These are phyloP conservation scores for Dipteronia sinensis DNA, from an alignment of 345 rosid genomes.

Conservation along the genomic window DNA sequence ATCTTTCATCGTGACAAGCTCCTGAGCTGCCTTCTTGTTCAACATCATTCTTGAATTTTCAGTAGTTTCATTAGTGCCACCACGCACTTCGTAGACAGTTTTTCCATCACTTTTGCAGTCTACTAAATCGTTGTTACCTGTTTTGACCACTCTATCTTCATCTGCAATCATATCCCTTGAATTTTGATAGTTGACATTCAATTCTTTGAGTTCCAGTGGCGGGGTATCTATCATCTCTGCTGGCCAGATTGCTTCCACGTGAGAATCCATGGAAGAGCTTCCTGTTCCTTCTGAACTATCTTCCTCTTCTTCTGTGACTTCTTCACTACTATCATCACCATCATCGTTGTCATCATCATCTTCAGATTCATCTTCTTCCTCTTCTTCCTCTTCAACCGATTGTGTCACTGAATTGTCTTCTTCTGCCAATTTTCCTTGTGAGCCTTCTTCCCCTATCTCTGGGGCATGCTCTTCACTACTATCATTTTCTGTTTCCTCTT, in stretches of 20 bases:
- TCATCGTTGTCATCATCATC: not conserved
- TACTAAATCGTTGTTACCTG: not conserved
- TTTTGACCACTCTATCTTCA: constrained; percentile 3
- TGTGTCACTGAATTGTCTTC: not conserved
- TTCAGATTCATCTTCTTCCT: not conserved
- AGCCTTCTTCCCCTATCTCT: not conserved
- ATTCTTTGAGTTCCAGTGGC: constrained; percentile 25
- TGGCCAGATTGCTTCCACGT: constrained; percentile 42
- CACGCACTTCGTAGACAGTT: not conserved
- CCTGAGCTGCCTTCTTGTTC: constrained; percentile 18
- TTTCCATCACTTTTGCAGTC: constrained; percentile 7
- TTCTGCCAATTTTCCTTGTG: not conserved
- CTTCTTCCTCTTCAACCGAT: not conserved
- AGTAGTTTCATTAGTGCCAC: not conserved
- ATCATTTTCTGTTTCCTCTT: not conserved
- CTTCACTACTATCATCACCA: constrained; percentile 10
- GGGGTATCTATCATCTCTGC: constrained; percentile 32
- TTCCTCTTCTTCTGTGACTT: constrained; percentile 10
- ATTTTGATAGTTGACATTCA: constrained; percentile 5
- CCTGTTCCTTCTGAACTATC: constrained; percentile 35
- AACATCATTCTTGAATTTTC: not conserved
- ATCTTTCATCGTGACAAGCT: constrained; percentile 4
- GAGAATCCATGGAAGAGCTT: constrained; percentile 38
- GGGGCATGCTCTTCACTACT: not conserved
- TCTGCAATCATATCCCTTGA: constrained; percentile 17